Evolutionary conservation across 805 yeast species (phyloP), one percentile per base, ranked within the genome.

Genomic region (Wickerhamomyces chambardii): DNA sequence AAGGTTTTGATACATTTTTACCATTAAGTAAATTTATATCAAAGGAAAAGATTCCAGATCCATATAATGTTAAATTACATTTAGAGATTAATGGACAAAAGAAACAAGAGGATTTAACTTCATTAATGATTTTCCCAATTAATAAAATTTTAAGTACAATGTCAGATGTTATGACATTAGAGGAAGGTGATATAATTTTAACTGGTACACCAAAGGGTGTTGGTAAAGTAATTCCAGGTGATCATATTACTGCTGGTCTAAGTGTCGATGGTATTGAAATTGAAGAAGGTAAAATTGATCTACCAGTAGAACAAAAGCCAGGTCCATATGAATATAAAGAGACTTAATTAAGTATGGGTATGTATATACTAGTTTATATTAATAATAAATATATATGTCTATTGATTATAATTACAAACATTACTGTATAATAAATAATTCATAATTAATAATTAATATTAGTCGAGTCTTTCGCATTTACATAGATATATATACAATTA

Each of bases 141-240:
- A 89, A 87, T 50, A 71, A 75, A 47, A 79, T 92, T 41, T 64
- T 92, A 41, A 70, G 83, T 36, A 74, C 81, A 34, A 82, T 89
- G 76, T 82, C 95, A 5, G 60, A 78, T n/a, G 78, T 85, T 48
- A 90, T 90, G 90, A 85, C 97, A 4, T 65, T 92, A 38, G 78
- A 89, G 48, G 78, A 84, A 36, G 96, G 96, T 22, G 98, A 92
- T 52, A 68, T 92, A 42, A 78, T 92, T 39, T 66, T 92, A 34
- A 92, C 98, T 1, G 98, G 98, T 15, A 92, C 98, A 2, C 98
- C 98, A 31, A 85, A 87, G 57, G 98, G 98, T 15, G 98, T 92
- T n/a, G 96, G 97, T 8, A 63, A 70, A 18, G 61, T 89, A 25
- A 57, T 56, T 6, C 84, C 95, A 0, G 97, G 97, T 9, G 97